Evolutionary conservation across 2,329 filamentous ascomycete species (phyloP).

Genomic region (Xylaria sp.): DNA sequence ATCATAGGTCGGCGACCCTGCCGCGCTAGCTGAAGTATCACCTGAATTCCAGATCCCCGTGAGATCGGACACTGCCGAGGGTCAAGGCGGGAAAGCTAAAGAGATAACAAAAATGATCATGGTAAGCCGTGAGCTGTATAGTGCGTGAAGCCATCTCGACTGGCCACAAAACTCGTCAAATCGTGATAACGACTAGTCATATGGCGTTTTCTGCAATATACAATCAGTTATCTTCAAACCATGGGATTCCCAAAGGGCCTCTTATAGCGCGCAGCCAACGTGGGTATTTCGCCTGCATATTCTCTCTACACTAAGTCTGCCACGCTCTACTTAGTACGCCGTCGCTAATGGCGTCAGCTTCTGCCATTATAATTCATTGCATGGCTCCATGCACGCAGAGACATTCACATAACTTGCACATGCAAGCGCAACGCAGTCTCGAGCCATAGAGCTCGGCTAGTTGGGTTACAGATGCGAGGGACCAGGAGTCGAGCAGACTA

Average conservation of each 20-base stretch:
- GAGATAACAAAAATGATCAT: neutral
- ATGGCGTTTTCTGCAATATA: neutral
- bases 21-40: conserved; percentile 24
- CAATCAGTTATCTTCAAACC: no score
- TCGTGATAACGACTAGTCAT: neutral
- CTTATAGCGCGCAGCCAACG: neutral
- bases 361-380: conserved; percentile 6
- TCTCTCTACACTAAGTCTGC: neutral
- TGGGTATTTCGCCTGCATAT: neutral
- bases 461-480: conserved; percentile 16
- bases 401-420: conserved; percentile 13
- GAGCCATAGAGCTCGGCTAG: conserved; percentile 12
- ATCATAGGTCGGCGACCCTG: conserved; percentile 30
- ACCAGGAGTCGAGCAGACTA: conserved; percentile 9
- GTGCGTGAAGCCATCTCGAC: neutral
- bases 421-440: conserved; percentile 22
- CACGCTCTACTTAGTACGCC: neutral
- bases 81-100: conserved; percentile 19
- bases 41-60: conserved; percentile 30
- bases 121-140: neutral
- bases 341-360: conserved; percentile 28
- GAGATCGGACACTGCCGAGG: conserved; percentile 35
- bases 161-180: neutral
- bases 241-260: neutral
- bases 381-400: conserved; percentile 19